phyloP scores from a whole-genome alignment of 2,329 filamentous ascomycete genomes.

The Penicillium sp. region DNA sequence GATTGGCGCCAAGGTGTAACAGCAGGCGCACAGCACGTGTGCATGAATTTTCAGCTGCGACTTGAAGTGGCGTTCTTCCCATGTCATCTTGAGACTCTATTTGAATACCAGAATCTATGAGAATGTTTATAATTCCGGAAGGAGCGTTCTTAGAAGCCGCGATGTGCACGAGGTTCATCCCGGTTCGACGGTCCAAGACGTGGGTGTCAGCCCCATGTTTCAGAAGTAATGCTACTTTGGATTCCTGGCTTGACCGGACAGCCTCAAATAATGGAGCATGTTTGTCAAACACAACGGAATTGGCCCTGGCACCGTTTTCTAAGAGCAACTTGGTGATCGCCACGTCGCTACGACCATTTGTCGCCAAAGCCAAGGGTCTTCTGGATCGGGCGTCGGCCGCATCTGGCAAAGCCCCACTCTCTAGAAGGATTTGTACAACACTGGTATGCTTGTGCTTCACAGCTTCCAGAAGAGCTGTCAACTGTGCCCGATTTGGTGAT shows the following conservation, averaged over 20 bases:
- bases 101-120: conserved; percentile 3
- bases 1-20: conserved; percentile 4
- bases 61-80: conserved; percentile 10
- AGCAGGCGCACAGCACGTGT: conserved; percentile 8
- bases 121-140: conserved; percentile 3
- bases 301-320: conserved; percentile 2
- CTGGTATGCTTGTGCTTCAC: background rate
- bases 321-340: conserved; percentile 11
- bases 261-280: conserved; percentile 2
- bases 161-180: background rate
- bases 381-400: conserved; percentile 2
- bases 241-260: conserved; percentile 7
- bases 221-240: conserved; percentile 8
- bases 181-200: background rate
- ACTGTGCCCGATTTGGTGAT: background rate
- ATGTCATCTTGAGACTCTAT: conserved; percentile 7
- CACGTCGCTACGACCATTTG: background rate
- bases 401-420: conserved; percentile 10
- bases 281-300: conserved; percentile 6
- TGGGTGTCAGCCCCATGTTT: conserved; percentile 1
- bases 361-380: conserved; percentile 9
- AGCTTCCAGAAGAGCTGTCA: conserved; percentile 9
- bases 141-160: conserved; percentile 3
- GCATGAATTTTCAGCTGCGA: conserved; percentile 10
- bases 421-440: conserved; percentile 9